Base-by-base conservation (phyloP, 2,329 filamentous ascomycete species). In the Venturia nashicola region DNA sequence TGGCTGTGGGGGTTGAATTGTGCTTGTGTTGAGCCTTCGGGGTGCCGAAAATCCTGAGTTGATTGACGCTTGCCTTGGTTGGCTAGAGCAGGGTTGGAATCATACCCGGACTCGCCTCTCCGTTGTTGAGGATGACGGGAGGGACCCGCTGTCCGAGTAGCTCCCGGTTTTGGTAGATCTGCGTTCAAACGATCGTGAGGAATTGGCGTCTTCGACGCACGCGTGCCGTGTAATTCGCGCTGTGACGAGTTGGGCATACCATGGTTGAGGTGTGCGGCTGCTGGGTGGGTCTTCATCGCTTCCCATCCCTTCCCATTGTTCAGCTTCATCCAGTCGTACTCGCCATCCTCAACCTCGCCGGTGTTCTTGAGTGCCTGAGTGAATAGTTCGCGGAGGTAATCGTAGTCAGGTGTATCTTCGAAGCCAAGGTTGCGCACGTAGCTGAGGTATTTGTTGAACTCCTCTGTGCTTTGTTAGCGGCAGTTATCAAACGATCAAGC, bases 261-360 rank as follows among this genome's bases (percentile, higher is more conserved):
- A 76, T 91, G 91, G 74, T 87, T 84, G 78, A 90, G 87, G 78
- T 92, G 87, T 71, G 89, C 87, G 76, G 90, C 83, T 27, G 84
- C 84, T 60, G 84, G 80, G 71, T 88, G 85, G 66, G 82, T 79
- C 73, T 88, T 88, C 76, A 87, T 90, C 65, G 84, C 85, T 77
- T 96, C 91, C 90, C 90, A 96, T 67, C 91, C 91, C 78, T 96
- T 94, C 70, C 87, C 87, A 78, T 91, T 90, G 80, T 91, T 94
- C 70, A 96, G 82, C 83, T 96, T 97, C 91, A 97, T 96, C 94
- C 94, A 99, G 79, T 99, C 94, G 76, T 97, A 99, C 76, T 97
- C 93, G 72, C 94, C 94, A 76, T 99, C 94, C 75, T 97, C 94
- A 9, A 97, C 87, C 71, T 96, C 92, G 64, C 92, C 92, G 1